These are phyloP conservation scores for Phytophthora vignae DNA, from an alignment of 352 stramenopile genomes.

Conservation along the genomic window DNA sequence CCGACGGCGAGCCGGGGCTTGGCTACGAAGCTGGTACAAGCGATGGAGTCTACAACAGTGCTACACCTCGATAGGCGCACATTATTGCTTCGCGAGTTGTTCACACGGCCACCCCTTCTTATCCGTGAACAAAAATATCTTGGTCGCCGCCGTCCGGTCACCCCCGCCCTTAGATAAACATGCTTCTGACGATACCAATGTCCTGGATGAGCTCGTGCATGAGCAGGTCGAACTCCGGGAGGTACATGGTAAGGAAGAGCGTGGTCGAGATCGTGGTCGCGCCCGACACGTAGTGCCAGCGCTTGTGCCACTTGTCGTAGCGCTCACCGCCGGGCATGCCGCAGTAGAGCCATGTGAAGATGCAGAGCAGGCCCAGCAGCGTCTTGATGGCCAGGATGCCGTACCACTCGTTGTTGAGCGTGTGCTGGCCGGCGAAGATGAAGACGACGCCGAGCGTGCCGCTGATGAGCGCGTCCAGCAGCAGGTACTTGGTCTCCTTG, in stretches of 20 bases:
- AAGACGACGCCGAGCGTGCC: constrained; percentile 76
- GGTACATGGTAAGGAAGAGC: constrained; percentile 76
- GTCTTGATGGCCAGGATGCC: constrained; percentile 76
- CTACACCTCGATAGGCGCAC: no score
- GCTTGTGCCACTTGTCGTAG: constrained; percentile 85
- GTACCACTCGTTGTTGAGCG: constrained; percentile 79
- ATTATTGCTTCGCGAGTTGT: no score
- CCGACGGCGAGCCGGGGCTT: not conserved
- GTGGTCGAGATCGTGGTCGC: constrained; percentile 80
- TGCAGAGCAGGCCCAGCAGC: constrained; percentile 58
- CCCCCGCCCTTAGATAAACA: constrained; percentile 46
- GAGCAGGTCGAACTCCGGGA: constrained; percentile 83
- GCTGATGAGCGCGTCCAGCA: constrained; percentile 82
- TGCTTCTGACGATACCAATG: constrained; percentile 54
- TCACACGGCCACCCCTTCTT: no score
- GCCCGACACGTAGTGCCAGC: constrained; percentile 86
- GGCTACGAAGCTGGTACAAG: no score
- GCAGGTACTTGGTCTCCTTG: constrained; percentile 85
- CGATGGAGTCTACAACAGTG: no score
- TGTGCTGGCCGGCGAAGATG: constrained; percentile 71
- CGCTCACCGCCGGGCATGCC: constrained; percentile 71
- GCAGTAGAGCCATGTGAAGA: constrained; percentile 88
- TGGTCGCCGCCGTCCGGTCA: constrained; percentile 7
- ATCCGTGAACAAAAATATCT: not conserved
- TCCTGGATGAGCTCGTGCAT: constrained; percentile 80